phyloP scores from a whole-genome alignment of 2,329 filamentous ascomycete species.

The Fusarium sp. region DNA sequence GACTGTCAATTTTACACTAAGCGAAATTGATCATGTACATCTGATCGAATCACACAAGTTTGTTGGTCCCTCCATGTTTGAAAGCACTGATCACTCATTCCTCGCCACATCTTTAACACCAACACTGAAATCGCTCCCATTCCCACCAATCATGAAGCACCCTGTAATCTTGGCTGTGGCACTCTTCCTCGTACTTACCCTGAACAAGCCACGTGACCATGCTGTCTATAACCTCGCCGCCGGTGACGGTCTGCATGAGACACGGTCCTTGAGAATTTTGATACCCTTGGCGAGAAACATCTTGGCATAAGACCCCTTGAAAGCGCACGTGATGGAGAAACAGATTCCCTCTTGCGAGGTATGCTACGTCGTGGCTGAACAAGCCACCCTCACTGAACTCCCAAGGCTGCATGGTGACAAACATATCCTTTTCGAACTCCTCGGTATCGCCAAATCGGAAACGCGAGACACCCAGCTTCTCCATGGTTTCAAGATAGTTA shows the following conservation, averaged over 20 bases:
- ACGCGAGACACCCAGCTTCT: too few relatives aligned
- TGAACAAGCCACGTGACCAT: not conserved
- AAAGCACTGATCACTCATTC: not conserved
- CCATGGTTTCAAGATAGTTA: too few relatives aligned
- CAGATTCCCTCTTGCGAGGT: conserved; percentile 21
- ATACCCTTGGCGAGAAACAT: conserved; percentile 47
- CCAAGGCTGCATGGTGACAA: too few relatives aligned
- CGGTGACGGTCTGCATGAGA: not conserved
- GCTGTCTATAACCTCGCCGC: not conserved
- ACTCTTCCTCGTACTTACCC: not conserved
- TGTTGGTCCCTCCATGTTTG: not conserved
- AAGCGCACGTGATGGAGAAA: conserved; percentile 48
- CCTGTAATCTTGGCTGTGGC: not conserved
- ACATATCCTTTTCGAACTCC: too few relatives aligned
- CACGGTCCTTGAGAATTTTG: conserved; percentile 39
- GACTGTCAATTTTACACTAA: not conserved
- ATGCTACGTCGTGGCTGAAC: not conserved
- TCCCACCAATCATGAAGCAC: not conserved
- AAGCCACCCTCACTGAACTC: not conserved
- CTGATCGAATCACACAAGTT: not conserved
- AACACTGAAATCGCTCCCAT: not conserved
- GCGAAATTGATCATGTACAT: not conserved
- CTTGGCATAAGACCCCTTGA: conserved; percentile 32
- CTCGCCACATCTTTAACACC: not conserved
- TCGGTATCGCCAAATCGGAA: too few relatives aligned